A percentile compares a stretch with the other conserved stretches of the same genome.
phyloP scores from a whole-genome alignment of 2,329 filamentous ascomycete species.

The Calonectria pseudoturangicola region DNA sequence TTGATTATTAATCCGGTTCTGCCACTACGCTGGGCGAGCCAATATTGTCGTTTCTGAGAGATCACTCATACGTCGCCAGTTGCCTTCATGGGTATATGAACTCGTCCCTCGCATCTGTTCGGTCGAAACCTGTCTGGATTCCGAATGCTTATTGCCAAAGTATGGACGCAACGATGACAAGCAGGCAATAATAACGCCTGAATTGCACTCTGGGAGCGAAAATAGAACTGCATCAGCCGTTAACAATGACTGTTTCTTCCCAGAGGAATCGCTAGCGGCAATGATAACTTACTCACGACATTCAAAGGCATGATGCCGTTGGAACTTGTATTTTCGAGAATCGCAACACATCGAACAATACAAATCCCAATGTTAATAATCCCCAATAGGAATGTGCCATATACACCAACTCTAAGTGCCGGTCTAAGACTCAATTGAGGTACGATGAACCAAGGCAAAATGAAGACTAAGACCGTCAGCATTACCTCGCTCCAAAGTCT shows the following conservation, averaged over 20 bases:
- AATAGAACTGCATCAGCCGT: background rate
- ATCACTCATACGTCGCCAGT: background rate
- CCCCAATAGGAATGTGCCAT: background rate
- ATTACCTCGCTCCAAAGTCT: too few relatives aligned
- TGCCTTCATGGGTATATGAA: background rate
- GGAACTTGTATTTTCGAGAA: background rate
- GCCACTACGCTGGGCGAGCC: background rate
- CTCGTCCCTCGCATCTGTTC: background rate
- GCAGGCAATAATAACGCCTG: background rate
- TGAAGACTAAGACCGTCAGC: background rate
- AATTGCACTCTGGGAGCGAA: background rate
- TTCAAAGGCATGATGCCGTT: background rate
- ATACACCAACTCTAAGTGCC: background rate
- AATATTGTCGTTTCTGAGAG: background rate
- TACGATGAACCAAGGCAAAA: slow-evolving; percentile 2
- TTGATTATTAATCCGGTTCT: background rate
- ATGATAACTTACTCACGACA: background rate
- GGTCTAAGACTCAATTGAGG: background rate
- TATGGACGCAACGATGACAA: background rate
- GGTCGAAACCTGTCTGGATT: background rate
- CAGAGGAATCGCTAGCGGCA: background rate
- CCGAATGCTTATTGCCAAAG: background rate
- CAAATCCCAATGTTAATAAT: background rate
- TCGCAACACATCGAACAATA: background rate
- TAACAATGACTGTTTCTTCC: background rate